Evolutionary conservation across 2,329 filamentous ascomycete species (phyloP), one percentile per base, ranked within the genome.

Genomic region (Phaeosphaeriaceae sp.): DNA sequence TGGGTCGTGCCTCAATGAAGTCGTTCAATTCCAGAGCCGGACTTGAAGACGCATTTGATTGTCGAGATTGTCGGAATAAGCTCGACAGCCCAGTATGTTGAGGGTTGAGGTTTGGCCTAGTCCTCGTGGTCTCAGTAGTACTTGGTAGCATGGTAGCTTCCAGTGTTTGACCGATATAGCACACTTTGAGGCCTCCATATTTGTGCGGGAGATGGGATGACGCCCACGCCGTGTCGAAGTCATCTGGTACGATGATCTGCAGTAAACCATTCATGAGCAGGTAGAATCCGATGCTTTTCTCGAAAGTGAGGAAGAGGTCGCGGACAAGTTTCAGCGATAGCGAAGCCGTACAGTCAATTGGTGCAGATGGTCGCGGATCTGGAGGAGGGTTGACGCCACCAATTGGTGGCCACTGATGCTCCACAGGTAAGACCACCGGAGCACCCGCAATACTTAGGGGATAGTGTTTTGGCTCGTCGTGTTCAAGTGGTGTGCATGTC

Each of bases 121-220:
- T 13, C 10, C 60, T 56, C 17, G 52, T 40, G 1, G 58, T 65
- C 40, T 58, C 54, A 0, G 57, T 63, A 21, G 55, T 58, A 23
- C 47, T 55, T 15, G 60, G 56, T 10, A 60, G 30, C 56, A 61
- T 65, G 1, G 66, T 68, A 1, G 64, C 56, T 17, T 63, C 53
- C 47, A 63, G 28, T 3, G 43, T 58, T n/a, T 66, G 58, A 3
- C 50, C 19, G 17, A 68, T 64, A 35, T 66, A 68, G 35, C 56
- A 68, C 1, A 68, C 56, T 21, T 60, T 61, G 6, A 68, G 28
- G 1, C 66, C 64, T 10, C 62, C 61, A 49, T 64, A 68, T 24
- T 64, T 65, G 48, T 66, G 60, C 15, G 66, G 66, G 1, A 65
- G 55, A 50, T 68, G 61, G 2, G 66, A 66, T 2, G 61, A 58